These are phyloP conservation scores for Paramecium biaurelia DNA, from an alignment of 73 alveolate genomes.

Conservation along the genomic window DNA sequence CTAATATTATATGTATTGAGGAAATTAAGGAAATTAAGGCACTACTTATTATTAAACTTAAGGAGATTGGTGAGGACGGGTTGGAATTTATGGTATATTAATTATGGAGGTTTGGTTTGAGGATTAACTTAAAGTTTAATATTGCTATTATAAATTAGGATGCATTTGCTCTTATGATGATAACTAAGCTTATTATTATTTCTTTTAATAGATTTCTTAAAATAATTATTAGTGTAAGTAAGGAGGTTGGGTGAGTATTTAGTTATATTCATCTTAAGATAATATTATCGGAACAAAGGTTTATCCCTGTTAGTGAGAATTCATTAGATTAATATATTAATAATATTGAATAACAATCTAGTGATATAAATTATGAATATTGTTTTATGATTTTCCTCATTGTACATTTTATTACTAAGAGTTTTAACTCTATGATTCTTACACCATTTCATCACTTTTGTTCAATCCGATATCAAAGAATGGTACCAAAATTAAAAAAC, in stretches of 20 bases:
- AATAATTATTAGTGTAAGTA: not conserved
- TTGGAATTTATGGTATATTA: not conserved
- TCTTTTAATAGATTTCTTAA: not conserved
- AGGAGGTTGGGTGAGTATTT: not conserved
- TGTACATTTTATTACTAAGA: not conserved
- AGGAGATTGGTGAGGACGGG: not conserved
- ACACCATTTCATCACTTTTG: slow-evolving; percentile 3
- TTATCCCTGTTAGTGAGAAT: not conserved
- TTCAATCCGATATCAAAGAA: not conserved
- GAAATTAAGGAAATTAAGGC: too few species aligned
- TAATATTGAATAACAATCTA: not conserved
- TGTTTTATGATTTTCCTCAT: slow-evolving; percentile 4
- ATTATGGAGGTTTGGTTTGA: not conserved
- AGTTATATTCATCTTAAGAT: not conserved
- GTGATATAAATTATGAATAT: not conserved
- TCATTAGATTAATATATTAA: not conserved
- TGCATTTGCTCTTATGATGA: not conserved
- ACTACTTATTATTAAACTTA: not conserved
- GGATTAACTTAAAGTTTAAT: not conserved
- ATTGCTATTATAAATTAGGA: not conserved
- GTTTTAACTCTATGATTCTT: not conserved
- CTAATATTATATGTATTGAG: not conserved
- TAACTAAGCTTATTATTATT: not conserved
- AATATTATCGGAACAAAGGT: not conserved
- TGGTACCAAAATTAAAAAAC: not conserved